Conservation (phyloP, 179 eudicot species). For the Silene noctiflora region DNA sequence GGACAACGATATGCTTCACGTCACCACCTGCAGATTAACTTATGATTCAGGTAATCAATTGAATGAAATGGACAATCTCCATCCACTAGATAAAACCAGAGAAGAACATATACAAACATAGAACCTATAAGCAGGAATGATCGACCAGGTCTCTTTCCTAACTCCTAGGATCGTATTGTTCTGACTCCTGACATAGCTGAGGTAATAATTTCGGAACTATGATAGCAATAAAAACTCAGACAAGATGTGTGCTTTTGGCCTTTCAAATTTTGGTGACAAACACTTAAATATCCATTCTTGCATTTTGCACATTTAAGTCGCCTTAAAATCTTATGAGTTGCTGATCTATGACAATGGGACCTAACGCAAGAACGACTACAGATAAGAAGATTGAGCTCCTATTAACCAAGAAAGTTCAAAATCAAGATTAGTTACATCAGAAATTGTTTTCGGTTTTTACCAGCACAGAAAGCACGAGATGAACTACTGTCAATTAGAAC, state of each 20-base stretch:
- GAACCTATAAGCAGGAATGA: constrained; percentile 12
- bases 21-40: constrained; percentile 82
- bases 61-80: constrained; percentile 14
- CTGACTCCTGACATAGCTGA: background rate
- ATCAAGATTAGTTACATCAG: constrained; percentile 6
- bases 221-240: constrained; percentile 43
- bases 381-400: constrained; percentile 8
- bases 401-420: background rate
- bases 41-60: constrained; percentile 33
- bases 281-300: constrained; percentile 93
- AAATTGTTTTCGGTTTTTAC: constrained; percentile 29
- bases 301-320: constrained; percentile 40
- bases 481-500: constrained; percentile 75
- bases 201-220: constrained; percentile 7
- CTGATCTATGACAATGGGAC: constrained; percentile 17
- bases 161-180: background rate
- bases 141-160: constrained; percentile 3
- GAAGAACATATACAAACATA: constrained; percentile 3
- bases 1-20: constrained; percentile 67
- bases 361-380: constrained; percentile 15
- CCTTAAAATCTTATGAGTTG: constrained; percentile 36
- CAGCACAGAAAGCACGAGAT: constrained; percentile 91
- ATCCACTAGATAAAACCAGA: constrained; percentile 1
- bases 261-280: constrained; percentile 79
- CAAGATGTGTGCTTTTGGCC: constrained; percentile 80